phyloP scores from a whole-genome alignment of 129 eudicot species.

The Saussurea involucrata region DNA sequence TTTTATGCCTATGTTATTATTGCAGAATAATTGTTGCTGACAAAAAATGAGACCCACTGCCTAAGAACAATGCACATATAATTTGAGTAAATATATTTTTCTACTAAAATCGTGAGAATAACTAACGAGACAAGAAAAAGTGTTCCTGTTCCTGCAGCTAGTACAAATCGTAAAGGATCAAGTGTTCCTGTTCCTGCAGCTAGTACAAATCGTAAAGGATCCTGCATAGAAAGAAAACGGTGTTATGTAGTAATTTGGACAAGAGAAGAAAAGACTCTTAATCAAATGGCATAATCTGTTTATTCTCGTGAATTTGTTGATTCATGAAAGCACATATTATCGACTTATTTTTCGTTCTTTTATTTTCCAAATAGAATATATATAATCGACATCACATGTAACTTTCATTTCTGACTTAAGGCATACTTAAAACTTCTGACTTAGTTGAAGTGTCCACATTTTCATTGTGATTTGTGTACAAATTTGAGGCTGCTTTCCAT shows the following conservation, averaged over 20 bases:
- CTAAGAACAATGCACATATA: too few relatives aligned
- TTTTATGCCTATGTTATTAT: too few relatives aligned
- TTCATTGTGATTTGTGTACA: background rate
- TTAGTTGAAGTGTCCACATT: background rate
- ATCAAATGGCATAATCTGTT: background rate
- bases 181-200: too few relatives aligned
- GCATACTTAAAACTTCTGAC: too few relatives aligned
- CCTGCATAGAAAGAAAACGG: conserved; percentile 60
- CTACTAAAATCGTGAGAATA: conserved; percentile 84
- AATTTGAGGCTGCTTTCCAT: background rate
- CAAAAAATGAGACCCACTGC: too few relatives aligned
- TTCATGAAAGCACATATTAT: background rate
- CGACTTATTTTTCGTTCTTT: background rate
- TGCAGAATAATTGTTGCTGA: too few relatives aligned
- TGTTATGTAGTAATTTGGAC: conserved; percentile 7
- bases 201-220: too few relatives aligned
- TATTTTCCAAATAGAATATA: background rate
- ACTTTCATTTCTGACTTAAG: background rate
- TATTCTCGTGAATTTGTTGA: background rate
- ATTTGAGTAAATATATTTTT: too few relatives aligned
- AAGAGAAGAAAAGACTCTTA: background rate
- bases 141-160: conserved; percentile 94
- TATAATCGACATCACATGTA: background rate
- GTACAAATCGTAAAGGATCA: conserved; percentile 58
- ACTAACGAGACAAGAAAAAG: conserved; percentile 85